Evolutionary conservation across 306 rosid genomes (phyloP).

Genomic region (Astragalus glycyphyllos): DNA sequence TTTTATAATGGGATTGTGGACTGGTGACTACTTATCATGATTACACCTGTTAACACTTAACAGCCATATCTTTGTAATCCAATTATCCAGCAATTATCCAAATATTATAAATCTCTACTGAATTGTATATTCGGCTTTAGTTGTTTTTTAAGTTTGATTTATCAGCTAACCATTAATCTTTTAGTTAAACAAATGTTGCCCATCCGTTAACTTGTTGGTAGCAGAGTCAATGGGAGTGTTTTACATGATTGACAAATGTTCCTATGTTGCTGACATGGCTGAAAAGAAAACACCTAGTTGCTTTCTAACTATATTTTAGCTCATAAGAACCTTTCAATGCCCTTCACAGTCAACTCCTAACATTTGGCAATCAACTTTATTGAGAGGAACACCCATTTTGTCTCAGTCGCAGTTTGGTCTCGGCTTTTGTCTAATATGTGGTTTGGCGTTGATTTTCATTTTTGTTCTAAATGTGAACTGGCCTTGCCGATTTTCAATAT

Average conservation of each 20-base stretch:
- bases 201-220: neutral
- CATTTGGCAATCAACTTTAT: neutral
- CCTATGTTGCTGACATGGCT: neutral
- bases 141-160: conserved; percentile 15
- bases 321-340: neutral
- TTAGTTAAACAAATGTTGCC: neutral
- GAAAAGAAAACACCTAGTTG: neutral
- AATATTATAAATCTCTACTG: neutral
- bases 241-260: neutral
- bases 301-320: neutral
- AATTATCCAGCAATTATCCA: neutral
- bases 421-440: neutral
- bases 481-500: too few relatives aligned
- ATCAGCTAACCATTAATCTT: neutral
- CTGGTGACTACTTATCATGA: conserved; percentile 19
- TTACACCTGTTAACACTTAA: neutral
- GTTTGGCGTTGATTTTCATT: neutral
- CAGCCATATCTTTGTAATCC: conserved; percentile 8
- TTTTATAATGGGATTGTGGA: conserved; percentile 5
- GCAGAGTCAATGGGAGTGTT: neutral
- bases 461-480: too few relatives aligned
- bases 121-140: conserved; percentile 5
- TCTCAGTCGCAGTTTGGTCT: neutral
- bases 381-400: neutral
- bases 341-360: neutral